phyloP scores from a whole-genome alignment of 202 grass and related monocot species.

The Zoysia matrella region DNA sequence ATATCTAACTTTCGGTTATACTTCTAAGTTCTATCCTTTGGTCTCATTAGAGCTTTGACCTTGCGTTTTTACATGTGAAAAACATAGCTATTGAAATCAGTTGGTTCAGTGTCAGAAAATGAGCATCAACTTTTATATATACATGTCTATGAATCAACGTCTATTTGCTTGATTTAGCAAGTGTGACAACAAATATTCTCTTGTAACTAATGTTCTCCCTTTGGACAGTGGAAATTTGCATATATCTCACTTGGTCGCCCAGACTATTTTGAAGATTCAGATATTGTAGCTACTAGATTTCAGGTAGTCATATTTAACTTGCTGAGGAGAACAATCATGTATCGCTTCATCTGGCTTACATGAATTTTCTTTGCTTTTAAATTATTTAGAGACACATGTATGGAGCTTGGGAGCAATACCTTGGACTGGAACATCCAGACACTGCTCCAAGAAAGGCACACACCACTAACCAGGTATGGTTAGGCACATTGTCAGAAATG shows the following conservation, averaged over 20 bases:
- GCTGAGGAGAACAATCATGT: slow-evolving; percentile 30
- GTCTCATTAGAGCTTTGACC: no score
- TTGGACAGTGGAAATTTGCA: slow-evolving; percentile 95
- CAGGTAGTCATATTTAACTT: slow-evolving; percentile 57
- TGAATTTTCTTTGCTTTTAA: slow-evolving; percentile 4
- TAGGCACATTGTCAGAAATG: not conserved
- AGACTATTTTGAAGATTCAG: slow-evolving; percentile 93
- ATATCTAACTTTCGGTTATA: not conserved
- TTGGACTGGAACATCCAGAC: slow-evolving; percentile 89
- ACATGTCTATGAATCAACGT: not conserved
- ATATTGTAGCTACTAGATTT: slow-evolving; percentile 76
- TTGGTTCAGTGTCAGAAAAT: no score
- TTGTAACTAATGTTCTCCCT: slow-evolving; percentile 31
- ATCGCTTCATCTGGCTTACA: slow-evolving; percentile 14
- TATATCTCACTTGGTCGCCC: slow-evolving; percentile 90
- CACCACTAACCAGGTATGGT: slow-evolving; percentile 77
- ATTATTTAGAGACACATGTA: slow-evolving; percentile 83
- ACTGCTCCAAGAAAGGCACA: slow-evolving; percentile 81
- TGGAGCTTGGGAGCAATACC: slow-evolving; percentile 99
- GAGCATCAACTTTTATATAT: not conserved
- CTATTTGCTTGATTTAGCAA: not conserved
- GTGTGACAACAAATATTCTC: not conserved
- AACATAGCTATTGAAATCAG: not conserved
- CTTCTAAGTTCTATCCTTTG: no score
- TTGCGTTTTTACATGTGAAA: not conserved